These are phyloP conservation scores for Diaporthe australafricana DNA, from an alignment of 2,329 filamentous ascomycete genomes.

Conservation along the genomic window DNA sequence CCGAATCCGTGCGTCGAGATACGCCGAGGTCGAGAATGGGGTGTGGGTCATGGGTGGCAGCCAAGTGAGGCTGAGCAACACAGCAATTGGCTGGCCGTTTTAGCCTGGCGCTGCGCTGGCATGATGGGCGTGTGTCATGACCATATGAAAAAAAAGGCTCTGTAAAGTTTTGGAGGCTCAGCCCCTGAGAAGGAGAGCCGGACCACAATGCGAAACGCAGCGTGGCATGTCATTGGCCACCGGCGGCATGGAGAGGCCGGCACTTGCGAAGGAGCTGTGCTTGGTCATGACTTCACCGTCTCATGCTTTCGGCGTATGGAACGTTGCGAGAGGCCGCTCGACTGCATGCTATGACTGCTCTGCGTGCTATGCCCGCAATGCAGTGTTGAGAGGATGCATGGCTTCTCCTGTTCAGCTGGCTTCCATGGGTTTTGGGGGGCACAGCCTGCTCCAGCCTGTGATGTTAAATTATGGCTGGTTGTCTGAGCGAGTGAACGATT, in stretches of 20 bases:
- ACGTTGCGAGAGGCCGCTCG: conserved; percentile 21
- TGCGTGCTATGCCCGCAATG: neutral
- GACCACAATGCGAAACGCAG: conserved; percentile 14
- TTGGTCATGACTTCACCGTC: conserved; percentile 14
- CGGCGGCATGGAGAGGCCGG: neutral
- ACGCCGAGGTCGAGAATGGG: neutral
- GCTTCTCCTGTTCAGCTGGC: too few relatives aligned
- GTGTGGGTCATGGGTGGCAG: conserved; percentile 9
- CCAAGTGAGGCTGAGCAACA: conserved; percentile 27
- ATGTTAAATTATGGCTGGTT: neutral
- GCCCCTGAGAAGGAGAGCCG: conserved; percentile 13
- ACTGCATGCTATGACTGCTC: neutral
- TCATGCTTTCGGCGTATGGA: conserved; percentile 16
- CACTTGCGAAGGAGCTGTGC: neutral
- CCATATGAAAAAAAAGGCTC: neutral
- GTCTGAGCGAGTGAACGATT: neutral
- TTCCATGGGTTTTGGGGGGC: too few relatives aligned
- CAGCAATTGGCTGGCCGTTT: conserved; percentile 7
- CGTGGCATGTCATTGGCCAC: neutral
- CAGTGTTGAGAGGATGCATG: neutral
- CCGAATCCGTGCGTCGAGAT: neutral
- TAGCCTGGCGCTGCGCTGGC: conserved; percentile 17
- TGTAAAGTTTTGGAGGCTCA: conserved; percentile 8
- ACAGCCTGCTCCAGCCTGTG: conserved; percentile 3
- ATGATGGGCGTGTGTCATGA: conserved; percentile 22